phyloP scores from a whole-genome alignment of 2,329 filamentous ascomycete genomes.

The Ophiobolus disseminans region DNA sequence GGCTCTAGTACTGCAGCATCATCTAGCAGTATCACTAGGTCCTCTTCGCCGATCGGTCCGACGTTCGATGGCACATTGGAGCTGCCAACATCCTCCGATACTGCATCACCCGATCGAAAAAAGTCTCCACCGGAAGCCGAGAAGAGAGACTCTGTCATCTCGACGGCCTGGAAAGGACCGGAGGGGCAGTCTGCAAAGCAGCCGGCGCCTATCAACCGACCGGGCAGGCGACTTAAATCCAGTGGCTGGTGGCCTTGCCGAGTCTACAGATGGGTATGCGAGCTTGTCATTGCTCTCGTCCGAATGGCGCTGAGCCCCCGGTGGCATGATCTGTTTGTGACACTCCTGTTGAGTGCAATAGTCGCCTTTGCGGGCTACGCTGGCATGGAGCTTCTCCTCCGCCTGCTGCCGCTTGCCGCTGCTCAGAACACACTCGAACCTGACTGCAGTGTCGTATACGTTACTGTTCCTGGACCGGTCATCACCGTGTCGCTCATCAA shows the following conservation, averaged over 20 bases:
- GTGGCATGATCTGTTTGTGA: conserved; percentile 23
- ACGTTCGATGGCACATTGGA: not conserved
- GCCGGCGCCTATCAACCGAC: not conserved
- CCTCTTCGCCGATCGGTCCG: not conserved
- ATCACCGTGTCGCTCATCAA: conserved; percentile 43
- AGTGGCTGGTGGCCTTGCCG: conserved; percentile 36
- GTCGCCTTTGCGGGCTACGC: conserved; percentile 24
- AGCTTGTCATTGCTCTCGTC: conserved; percentile 14
- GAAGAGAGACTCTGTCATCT: conserved; percentile 24
- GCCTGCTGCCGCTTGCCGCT: conserved; percentile 26
- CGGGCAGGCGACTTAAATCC: not conserved
- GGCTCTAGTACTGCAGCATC: not conserved
- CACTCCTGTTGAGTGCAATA: conserved; percentile 12
- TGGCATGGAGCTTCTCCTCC: conserved; percentile 28
- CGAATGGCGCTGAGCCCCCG: conserved; percentile 14
- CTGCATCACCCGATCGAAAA: not conserved
- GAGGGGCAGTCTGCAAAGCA: not conserved
- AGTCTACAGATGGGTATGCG: conserved; percentile 13
- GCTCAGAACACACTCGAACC: conserved; percentile 32
- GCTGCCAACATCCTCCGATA: not conserved
- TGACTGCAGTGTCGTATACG: conserved; percentile 43
- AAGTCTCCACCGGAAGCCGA: not conserved
- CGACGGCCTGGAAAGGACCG: conserved; percentile 1
- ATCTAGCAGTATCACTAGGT: not conserved
- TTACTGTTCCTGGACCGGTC: conserved; percentile 42